Evolutionary conservation across 495 filamentous ascomycete genomes (phyloP).

Genomic region (Xylaria cubensis): DNA sequence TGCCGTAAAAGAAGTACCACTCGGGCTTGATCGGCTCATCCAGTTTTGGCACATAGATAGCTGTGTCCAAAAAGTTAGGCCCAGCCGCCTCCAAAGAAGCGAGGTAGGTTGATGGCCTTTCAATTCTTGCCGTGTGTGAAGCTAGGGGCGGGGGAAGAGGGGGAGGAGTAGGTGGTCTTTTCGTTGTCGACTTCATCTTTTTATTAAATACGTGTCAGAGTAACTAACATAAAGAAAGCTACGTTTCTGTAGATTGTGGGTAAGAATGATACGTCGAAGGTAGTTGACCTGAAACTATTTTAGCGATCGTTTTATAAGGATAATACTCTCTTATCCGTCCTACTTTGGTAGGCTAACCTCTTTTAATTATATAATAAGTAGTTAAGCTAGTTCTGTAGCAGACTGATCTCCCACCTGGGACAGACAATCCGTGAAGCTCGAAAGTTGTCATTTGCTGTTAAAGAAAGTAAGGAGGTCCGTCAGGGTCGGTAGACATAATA

Average conservation of each 20-base stretch:
- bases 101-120: conserved; percentile 15
- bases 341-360: no score
- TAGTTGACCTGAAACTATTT: background rate
- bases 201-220: background rate
- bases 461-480: no score
- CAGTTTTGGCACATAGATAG: background rate
- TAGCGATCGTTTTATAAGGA: no score
- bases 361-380: no score
- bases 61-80: conserved; percentile 12
- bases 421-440: no score
- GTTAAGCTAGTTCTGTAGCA: no score
- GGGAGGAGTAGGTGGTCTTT: conserved; percentile 10
- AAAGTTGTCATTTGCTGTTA: no score
- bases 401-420: no score
- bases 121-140: background rate
- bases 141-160: conserved; percentile 13
- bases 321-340: no score
- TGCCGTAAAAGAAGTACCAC: conserved; percentile 52
- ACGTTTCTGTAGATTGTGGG: background rate
- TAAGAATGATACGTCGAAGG: background rate
- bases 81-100: conserved; percentile 20
- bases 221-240: background rate
- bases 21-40: conserved; percentile 34
- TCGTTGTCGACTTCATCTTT: conserved; percentile 2
- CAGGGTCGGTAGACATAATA: no score